These are phyloP conservation scores for Phaffia tasmanica DNA, from an alignment of 768 basidiomycete genomes.

Conservation along the genomic window DNA sequence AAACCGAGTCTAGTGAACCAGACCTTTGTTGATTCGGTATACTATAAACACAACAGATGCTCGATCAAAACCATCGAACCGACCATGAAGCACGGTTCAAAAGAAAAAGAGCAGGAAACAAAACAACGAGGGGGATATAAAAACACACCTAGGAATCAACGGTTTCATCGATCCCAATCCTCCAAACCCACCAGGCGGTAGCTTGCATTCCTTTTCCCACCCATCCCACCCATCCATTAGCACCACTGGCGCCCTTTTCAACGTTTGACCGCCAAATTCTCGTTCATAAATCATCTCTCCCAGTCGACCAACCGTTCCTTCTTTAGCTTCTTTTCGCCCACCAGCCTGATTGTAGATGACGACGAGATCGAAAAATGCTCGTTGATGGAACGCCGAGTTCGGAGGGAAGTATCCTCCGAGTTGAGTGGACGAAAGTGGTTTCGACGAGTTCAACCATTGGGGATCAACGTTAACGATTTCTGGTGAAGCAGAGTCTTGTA, in stretches of 20 bases:
- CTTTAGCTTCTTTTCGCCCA: neutral
- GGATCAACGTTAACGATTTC: constrained; percentile 72
- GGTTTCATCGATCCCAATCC: constrained; percentile 10
- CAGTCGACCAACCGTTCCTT: constrained; percentile 41
- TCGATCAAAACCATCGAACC: too few relatives aligned
- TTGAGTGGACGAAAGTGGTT: neutral
- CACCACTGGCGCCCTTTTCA: constrained; percentile 61
- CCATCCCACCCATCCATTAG: constrained; percentile 73
- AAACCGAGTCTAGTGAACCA: too few relatives aligned
- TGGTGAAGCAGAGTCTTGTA: constrained; percentile 12
- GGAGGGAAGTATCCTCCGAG: constrained; percentile 47
- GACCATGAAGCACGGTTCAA: neutral
- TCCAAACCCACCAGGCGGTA: constrained; percentile 32
- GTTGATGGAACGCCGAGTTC: constrained; percentile 61
- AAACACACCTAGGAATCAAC: constrained; percentile 16
- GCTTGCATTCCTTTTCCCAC: constrained; percentile 55
- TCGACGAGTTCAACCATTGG: constrained; percentile 53
- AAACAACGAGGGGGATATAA: neutral
- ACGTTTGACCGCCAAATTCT: constrained; percentile 51
- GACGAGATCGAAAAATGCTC: constrained; percentile 78
- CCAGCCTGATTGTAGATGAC: constrained; percentile 59
- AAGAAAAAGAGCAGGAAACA: neutral
- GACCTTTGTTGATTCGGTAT: too few relatives aligned
- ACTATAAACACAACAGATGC: too few relatives aligned
- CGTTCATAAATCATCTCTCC: constrained; percentile 56